Base-by-base conservation (phyloP, 768 basidiomycete species). In the Multifurca ochricompacta region DNA sequence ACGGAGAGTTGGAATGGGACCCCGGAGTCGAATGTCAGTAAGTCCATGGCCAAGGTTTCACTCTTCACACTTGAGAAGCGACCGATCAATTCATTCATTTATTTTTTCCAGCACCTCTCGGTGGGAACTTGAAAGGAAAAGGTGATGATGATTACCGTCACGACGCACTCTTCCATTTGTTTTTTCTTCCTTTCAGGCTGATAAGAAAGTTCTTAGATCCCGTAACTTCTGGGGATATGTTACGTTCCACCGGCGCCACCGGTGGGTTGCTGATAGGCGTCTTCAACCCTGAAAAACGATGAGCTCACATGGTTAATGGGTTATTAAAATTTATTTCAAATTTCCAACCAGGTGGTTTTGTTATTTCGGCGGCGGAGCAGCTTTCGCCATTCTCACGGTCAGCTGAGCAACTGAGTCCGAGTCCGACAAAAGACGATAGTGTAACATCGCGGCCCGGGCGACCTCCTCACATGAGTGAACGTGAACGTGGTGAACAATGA, bases 271-370 rank as follows among this genome's bases (percentile, higher is more conserved):
- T 42, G 19, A 27, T 34, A 25, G 25, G 25, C 35, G 35, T 44
- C 10, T 52, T 19, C 6, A 35, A 31, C 6, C 28, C 25, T 46
- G 50, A n/a, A 16, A n/a, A 16, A 25, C 8, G 2, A 27, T 8
- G 18, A 23, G 23, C 43, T 56, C 50, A 56, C 55, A 52, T 40
- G 45, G 50, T 28, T n/a, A n/a, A n/a, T n/a, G n/a, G n/a, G n/a
- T n/a, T n/a, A n/a, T n/a, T n/a, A n/a, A n/a, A n/a, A n/a, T n/a
- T n/a, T n/a, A n/a, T n/a, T n/a, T n/a, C n/a, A n/a, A n/a, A n/a
- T n/a, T n/a, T n/a, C n/a, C n/a, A n/a, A n/a, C n/a, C n/a, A n/a
- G n/a, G n/a, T n/a, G n/a, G n/a, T n/a, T n/a, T n/a, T n/a, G n/a
- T n/a, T n/a, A n/a, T n/a, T n/a, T n/a, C n/a, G n/a, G n/a, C n/a